phyloP scores from a whole-genome alignment of 169 alveolate genomes.

The Babesia gibsoni region DNA sequence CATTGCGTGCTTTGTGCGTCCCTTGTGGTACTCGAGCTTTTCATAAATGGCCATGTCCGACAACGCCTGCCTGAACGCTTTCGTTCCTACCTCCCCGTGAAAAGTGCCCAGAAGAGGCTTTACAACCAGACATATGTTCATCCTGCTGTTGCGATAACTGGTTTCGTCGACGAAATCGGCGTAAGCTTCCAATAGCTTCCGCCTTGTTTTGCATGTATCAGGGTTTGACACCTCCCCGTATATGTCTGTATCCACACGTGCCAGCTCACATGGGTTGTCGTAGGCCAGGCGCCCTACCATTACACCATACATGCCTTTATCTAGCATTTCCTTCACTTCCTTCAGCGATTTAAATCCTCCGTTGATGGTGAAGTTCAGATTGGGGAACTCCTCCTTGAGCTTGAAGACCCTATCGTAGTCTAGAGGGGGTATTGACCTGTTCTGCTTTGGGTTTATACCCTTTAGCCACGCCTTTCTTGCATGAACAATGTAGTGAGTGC shows the following conservation, averaged over 20 bases:
- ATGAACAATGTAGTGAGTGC: constrained; percentile 89
- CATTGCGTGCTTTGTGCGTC: constrained; percentile 44
- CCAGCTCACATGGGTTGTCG: constrained; percentile 77
- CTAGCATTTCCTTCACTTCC: constrained; percentile 64
- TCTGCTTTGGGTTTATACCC: constrained; percentile 91
- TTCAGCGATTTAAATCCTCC: constrained; percentile 87
- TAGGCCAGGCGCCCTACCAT: constrained; percentile 83
- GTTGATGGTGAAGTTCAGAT: constrained; percentile 84
- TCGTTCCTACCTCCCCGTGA: constrained; percentile 76
- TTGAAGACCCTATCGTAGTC: constrained; percentile 86
- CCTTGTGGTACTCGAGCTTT: constrained; percentile 26
- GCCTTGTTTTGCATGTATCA: constrained; percentile 66
- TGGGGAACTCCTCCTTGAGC: constrained; percentile 86
- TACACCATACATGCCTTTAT: constrained; percentile 73
- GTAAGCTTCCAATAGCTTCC: constrained; percentile 68
- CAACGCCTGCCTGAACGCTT: constrained; percentile 61
- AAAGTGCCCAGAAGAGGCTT: constrained; percentile 79
- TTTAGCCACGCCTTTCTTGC: constrained; percentile 92
- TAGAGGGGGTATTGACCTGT: constrained; percentile 90
- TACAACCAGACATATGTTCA: constrained; percentile 58
- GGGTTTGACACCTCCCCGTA: constrained; percentile 61
- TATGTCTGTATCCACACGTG: constrained; percentile 70
- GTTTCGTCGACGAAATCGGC: constrained; percentile 63
- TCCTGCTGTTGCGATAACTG: constrained; percentile 11
- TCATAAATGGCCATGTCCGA: constrained; percentile 49